phyloP scores from a whole-genome alignment of 345 rosid genomes.

The Litchi chinensis region DNA sequence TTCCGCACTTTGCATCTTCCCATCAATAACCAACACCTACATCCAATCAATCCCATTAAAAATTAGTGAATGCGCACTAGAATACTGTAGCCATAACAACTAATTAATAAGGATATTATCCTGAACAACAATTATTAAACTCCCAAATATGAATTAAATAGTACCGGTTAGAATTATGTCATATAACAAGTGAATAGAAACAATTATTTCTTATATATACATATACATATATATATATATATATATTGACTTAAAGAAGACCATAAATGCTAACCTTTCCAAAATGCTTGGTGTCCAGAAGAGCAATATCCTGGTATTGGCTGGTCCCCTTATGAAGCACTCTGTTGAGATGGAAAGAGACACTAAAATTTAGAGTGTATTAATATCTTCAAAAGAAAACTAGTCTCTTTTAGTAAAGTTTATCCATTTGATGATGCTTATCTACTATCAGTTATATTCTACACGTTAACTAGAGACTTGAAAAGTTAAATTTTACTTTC shows the following conservation, averaged over 20 bases:
- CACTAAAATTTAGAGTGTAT: not conserved
- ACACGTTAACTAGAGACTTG: not conserved
- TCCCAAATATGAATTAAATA: too few relatives aligned
- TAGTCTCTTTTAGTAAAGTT: not conserved
- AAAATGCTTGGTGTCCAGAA: slow-evolving; percentile 83
- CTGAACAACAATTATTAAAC: too few relatives aligned
- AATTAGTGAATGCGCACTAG: not conserved
- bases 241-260: too few relatives aligned
- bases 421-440: not conserved
- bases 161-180: not conserved
- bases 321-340: slow-evolving; percentile 81
- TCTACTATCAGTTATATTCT: too few relatives aligned
- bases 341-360: slow-evolving; percentile 31
- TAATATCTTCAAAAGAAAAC: not conserved
- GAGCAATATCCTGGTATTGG: slow-evolving; percentile 77
- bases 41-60: not conserved
- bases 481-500: too few relatives aligned
- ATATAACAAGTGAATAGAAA: not conserved
- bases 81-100: not conserved
- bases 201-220: too few relatives aligned
- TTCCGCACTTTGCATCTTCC: slow-evolving; percentile 99
- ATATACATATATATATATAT: too few relatives aligned
- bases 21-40: slow-evolving; percentile 88
- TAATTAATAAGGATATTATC: too few relatives aligned
- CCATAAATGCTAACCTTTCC: slow-evolving; percentile 57